These are phyloP conservation scores for Pseudocercospora crystallina DNA, from an alignment of 2,329 filamentous ascomycete species.

Conservation along the genomic window DNA sequence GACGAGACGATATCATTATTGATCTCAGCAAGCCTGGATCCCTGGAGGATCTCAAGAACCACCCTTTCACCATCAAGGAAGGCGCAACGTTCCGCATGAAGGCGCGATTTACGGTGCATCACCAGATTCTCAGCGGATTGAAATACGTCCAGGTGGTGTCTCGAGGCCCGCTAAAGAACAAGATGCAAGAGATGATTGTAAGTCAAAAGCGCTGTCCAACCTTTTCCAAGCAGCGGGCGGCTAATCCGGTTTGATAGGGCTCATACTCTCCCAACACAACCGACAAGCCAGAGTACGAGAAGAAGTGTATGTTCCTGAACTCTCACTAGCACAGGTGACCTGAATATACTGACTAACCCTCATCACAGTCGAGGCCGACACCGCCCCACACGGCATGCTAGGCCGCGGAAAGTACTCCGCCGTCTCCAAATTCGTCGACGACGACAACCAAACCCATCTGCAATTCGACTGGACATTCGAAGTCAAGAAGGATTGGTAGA, in stretches of 20 bases:
- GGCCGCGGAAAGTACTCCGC: slow-evolving; percentile 88
- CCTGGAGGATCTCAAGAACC: slow-evolving; percentile 76
- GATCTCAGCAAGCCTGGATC: slow-evolving; percentile 75
- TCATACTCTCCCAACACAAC: slow-evolving; percentile 92
- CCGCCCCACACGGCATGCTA: slow-evolving; percentile 88
- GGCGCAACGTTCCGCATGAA: slow-evolving; percentile 92
- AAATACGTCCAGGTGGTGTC: slow-evolving; percentile 96
- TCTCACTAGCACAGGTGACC: no score
- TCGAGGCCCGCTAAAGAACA: slow-evolving; percentile 82
- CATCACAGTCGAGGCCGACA: slow-evolving; percentile 76
- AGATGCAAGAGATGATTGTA: slow-evolving; percentile 98
- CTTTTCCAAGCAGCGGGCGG: no score
- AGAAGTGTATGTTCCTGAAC: no score
- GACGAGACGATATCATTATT: slow-evolving; percentile 81
- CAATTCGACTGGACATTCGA: slow-evolving; percentile 96
- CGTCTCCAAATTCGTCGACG: slow-evolving; percentile 86
- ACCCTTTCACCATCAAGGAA: slow-evolving; percentile 98
- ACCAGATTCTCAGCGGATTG: slow-evolving; percentile 90
- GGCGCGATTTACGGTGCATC: slow-evolving; percentile 91
- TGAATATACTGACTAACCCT: slow-evolving; percentile 4
- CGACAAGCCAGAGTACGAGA: slow-evolving; percentile 79
- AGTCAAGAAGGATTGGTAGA: slow-evolving; percentile 92
- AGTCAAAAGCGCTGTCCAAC: slow-evolving; percentile 36
- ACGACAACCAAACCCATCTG: slow-evolving; percentile 87
- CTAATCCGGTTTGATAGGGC: slow-evolving; percentile 57